Percentiles rank a stretch among this genome's conserved stretches.
Evolutionary conservation across 495 filamentous ascomycete genomes (phyloP).

Genomic region (Daldinia childiae): DNA sequence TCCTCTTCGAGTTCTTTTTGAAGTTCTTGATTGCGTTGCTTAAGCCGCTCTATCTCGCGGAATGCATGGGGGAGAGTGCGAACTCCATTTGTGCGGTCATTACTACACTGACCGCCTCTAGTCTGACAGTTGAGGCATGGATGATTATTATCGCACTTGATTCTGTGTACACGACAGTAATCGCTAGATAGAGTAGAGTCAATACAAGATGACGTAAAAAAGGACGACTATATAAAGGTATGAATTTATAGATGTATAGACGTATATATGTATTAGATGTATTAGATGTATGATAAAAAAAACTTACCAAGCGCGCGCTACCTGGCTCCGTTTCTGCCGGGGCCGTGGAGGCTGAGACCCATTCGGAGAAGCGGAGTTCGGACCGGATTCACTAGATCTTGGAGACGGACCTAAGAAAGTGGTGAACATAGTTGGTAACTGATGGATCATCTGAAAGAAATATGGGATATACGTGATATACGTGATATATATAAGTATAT

Average conservation of each 20-base stretch:
- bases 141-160: slow-evolving; percentile 57
- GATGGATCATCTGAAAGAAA: not conserved
- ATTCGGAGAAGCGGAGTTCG: slow-evolving; percentile 18
- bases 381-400: slow-evolving; percentile 6
- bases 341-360: slow-evolving; percentile 17
- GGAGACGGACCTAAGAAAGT: slow-evolving; percentile 12
- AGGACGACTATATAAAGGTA: not conserved
- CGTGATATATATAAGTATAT: not conserved
- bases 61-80: slow-evolving; percentile 51
- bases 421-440: slow-evolving; percentile 19
- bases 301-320: slow-evolving; percentile 30
- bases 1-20: slow-evolving; percentile 48
- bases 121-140: slow-evolving; percentile 58
- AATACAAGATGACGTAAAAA: not conserved
- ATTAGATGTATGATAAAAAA: not conserved
- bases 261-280: not conserved
- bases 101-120: slow-evolving; percentile 54
- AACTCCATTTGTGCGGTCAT: slow-evolving; percentile 44
- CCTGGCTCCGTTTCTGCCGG: slow-evolving; percentile 33
- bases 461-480: not conserved
- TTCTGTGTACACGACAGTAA: slow-evolving; percentile 58
- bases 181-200: slow-evolving; percentile 45
- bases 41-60: slow-evolving; percentile 55
- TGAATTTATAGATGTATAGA: not conserved
- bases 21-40: slow-evolving; percentile 50